Evolutionary conservation across 164 flowering plant species (phyloP).

Genomic region (Stephania cephalantha): DNA sequence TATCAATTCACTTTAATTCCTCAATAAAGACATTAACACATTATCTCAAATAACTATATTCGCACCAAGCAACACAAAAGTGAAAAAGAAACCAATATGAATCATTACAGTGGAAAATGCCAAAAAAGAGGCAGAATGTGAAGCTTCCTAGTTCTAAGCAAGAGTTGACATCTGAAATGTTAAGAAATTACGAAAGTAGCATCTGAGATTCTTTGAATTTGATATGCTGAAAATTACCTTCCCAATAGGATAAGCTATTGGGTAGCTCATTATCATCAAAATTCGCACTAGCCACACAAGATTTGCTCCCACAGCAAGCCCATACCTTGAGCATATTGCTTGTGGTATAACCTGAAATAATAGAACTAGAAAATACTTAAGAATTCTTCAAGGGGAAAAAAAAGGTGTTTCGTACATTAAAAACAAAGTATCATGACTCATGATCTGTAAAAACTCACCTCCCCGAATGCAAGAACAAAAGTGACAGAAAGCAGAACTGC

Average conservation of each 20-base stretch:
- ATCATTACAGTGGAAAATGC: too few species aligned
- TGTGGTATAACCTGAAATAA: slow-evolving; percentile 82
- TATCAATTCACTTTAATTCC: slow-evolving; percentile 5
- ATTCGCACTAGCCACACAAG: slow-evolving; percentile 87
- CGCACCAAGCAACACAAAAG: neutral
- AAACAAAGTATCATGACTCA: slow-evolving; percentile 7
- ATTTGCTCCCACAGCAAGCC: slow-evolving; percentile 94
- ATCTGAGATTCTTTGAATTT: neutral
- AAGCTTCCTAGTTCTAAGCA: too few species aligned
- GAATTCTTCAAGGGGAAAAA: neutral
- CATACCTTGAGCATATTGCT: slow-evolving; percentile 92
- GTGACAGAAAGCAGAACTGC: slow-evolving; percentile 93
- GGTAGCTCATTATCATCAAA: slow-evolving; percentile 85
- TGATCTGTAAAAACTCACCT: slow-evolving; percentile 41
- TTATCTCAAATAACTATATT: neutral
- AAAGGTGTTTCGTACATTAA: neutral
- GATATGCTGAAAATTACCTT: slow-evolving; percentile 48
- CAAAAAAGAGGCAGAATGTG: too few species aligned
- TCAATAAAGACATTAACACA: too few species aligned
- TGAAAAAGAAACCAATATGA: neutral
- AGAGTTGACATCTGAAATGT: neutral
- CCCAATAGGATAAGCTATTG: slow-evolving; percentile 86
- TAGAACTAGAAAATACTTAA: neutral
- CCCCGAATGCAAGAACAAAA: slow-evolving; percentile 91
- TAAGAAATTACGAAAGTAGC: neutral